Evolutionary conservation across 139 green algal genomes (phyloP).

Genomic region (Penium margaritaceum): DNA sequence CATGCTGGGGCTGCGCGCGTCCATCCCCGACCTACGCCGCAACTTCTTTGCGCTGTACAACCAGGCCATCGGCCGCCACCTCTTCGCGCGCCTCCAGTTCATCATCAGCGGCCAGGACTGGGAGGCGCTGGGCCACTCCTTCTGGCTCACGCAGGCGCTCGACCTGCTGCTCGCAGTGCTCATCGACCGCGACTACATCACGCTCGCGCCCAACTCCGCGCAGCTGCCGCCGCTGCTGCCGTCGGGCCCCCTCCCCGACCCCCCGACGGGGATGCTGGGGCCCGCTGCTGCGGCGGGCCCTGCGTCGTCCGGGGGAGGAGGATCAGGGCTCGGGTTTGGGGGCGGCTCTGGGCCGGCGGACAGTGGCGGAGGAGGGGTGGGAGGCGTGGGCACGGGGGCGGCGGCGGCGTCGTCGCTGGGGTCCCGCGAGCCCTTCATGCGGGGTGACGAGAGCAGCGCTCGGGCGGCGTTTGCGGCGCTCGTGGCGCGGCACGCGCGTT

Average conservation of each 20-base stretch:
- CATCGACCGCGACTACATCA: constrained; percentile 72
- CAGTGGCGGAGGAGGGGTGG: neutral
- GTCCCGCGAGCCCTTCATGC: neutral
- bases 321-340: neutral
- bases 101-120: constrained; percentile 85
- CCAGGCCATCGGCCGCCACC: constrained; percentile 54
- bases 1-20: constrained; percentile 75
- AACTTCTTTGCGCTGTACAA: constrained; percentile 89
- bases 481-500: constrained; percentile 58
- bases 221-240: constrained; percentile 57
- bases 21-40: constrained; percentile 55
- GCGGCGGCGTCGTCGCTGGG: neutral
- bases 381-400: neutral
- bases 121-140: constrained; percentile 72
- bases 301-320: neutral
- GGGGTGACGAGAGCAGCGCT: neutral
- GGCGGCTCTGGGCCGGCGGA: no score
- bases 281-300: neutral
- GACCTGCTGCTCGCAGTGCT: constrained; percentile 82
- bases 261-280: no score
- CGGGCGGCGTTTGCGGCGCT: constrained; percentile 31
- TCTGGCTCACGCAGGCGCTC: constrained; percentile 93
- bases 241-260: neutral
- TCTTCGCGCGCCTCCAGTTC: constrained; percentile 84
- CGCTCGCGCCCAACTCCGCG: constrained; percentile 80